Evolutionary conservation across 225 moss, liverwort and hornwort genomes (phyloP), one percentile per base, ranked within the genome.

Genomic region (Bryum argenteum): DNA sequence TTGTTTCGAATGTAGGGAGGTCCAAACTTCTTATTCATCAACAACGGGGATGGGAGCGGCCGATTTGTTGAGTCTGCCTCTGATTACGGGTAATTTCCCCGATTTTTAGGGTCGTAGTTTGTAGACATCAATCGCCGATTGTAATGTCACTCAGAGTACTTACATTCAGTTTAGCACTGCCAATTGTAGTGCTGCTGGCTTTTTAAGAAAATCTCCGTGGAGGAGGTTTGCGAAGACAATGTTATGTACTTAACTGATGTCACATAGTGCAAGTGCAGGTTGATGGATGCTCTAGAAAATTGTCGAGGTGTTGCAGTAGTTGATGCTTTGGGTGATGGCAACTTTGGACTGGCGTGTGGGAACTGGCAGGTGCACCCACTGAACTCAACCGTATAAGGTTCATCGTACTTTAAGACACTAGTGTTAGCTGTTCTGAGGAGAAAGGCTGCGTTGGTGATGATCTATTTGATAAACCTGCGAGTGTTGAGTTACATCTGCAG

Each of bases 251-350:
- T 61, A 61, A 77, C 12, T 24, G 44, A 24, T 65, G 11, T 70
- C 42, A 26, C 33, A 19, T 16, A 12, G 68, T 23, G 39, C 40
- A 41, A 63, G n/a, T 68, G 81, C 82, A 95, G 94, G 79, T 75
- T 95, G 74, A 89, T 84, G 84, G 95, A 95, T 75, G 47, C 81
- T 43, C 37, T 88, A 54, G 83, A 95, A 63, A 87, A 92, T 61
- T 95, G 95, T 60, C 87, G 95, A 76, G 92, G 95, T 53, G 75
- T 95, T 55, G 92, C 92, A 51, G 92, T 91, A 37, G 92, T 95
- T 65, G 95, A 95, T 77, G 78, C 78, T 3, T 70, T 76, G 61
- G 91, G 91, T 44, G 80, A 74, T 44, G 95, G 95, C 51, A 87
- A 95, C 69, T 70, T 95, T 58, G 95, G 95, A 40, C 79, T 95